These are phyloP conservation scores for Filosporella fistucella DNA, from an alignment of 495 filamentous ascomycete species.

Conservation along the genomic window DNA sequence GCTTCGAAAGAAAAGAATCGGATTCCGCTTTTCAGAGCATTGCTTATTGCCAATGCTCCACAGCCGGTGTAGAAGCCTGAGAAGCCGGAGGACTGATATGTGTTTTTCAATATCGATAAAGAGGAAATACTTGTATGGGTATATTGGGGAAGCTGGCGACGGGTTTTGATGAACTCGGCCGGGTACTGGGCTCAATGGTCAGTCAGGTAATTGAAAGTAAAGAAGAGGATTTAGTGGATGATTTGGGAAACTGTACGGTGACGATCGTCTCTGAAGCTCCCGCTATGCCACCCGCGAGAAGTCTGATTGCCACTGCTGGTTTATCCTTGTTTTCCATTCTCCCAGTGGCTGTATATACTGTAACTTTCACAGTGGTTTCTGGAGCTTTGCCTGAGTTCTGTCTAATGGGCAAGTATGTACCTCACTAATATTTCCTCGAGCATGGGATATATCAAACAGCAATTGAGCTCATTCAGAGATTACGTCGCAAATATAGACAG, in stretches of 20 bases:
- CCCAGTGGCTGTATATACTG: too few species aligned
- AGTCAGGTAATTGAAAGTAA: background rate
- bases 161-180: constrained; percentile 12
- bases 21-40: constrained; percentile 6
- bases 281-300: constrained; percentile 5
- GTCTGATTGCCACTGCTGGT: background rate
- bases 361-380: too few species aligned
- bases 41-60: background rate
- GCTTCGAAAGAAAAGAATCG: constrained; percentile 11
- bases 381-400: too few species aligned
- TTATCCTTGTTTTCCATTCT: too few species aligned
- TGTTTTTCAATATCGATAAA: background rate
- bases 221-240: background rate
- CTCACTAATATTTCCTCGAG: too few species aligned
- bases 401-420: too few species aligned
- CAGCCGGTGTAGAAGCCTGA: constrained; percentile 11
- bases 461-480: too few species aligned
- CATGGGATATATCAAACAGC: too few species aligned
- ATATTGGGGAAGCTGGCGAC: constrained; percentile 2
- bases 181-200: constrained; percentile 5
- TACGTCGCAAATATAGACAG: too few species aligned
- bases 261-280: constrained; percentile 7
- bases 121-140: background rate
- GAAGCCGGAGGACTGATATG: constrained; percentile 1
- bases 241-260: constrained; percentile 1